Conservation (phyloP, 2,329 filamentous ascomycete species). For the Cryphonectria nitschkei region DNA sequence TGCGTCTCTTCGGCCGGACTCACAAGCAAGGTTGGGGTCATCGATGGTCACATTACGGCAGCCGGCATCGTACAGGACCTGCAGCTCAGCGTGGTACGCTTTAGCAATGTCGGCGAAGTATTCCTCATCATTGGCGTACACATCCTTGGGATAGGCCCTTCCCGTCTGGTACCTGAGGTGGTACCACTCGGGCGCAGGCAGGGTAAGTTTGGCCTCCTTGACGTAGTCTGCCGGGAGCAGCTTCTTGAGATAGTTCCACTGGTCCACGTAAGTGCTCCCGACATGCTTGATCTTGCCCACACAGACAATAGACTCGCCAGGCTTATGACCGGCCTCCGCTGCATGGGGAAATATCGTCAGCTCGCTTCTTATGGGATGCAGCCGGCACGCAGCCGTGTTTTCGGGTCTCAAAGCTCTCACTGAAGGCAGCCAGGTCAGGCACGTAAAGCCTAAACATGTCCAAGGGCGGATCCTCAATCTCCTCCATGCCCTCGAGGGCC, state of each 20-base stretch:
- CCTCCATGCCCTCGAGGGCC: constrained; percentile 47
- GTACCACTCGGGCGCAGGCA: constrained; percentile 67
- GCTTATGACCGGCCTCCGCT: constrained; percentile 51
- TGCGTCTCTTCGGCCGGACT: constrained; percentile 1
- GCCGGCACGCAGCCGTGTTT: neutral
- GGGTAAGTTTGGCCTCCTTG: constrained; percentile 66
- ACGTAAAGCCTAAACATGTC: constrained; percentile 45
- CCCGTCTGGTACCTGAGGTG: constrained; percentile 56
- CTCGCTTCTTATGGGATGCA: neutral
- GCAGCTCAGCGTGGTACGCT: constrained; percentile 52
- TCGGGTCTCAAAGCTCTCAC: constrained; percentile 33
- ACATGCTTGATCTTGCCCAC: constrained; percentile 51
- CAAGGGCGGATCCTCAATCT: constrained; percentile 38
- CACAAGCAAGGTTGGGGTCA: constrained; percentile 61
- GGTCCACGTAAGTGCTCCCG: constrained; percentile 47
- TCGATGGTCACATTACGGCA: constrained; percentile 61
- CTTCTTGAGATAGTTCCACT: constrained; percentile 48
- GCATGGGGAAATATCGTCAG: neutral
- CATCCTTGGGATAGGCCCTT: constrained; percentile 51
- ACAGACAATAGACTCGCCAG: constrained; percentile 50
- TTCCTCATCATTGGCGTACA: constrained; percentile 51
- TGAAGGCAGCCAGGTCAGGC: constrained; percentile 47
- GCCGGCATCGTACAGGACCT: constrained; percentile 52
- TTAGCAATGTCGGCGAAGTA: constrained; percentile 56
- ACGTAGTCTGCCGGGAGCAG: constrained; percentile 61